Percentiles rank a stretch among this genome's conserved stretches.
Evolutionary conservation across 2,329 filamentous ascomycete species (phyloP).

Genomic region (Monilinia aucupariae): DNA sequence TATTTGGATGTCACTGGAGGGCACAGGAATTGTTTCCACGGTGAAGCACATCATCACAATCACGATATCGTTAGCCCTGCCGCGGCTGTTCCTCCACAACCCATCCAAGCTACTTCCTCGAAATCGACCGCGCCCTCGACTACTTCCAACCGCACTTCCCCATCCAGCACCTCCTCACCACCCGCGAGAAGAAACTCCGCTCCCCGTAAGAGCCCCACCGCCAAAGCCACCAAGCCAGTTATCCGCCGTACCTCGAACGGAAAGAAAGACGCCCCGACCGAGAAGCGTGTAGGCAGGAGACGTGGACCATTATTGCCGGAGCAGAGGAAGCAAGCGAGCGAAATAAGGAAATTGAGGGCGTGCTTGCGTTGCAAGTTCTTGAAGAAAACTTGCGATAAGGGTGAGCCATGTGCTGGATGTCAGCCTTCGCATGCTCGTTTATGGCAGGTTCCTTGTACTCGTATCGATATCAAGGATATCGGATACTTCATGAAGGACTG

Average conservation of each 20-base stretch:
- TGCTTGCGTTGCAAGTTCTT: slow-evolving; percentile 96
- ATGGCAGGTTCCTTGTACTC: slow-evolving; percentile 96
- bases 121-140: slow-evolving; percentile 53
- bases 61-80: slow-evolving; percentile 60
- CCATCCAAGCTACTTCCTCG: slow-evolving; percentile 59
- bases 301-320: slow-evolving; percentile 87
- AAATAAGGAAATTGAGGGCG: slow-evolving; percentile 90
- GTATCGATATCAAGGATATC: slow-evolving; percentile 98
- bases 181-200: slow-evolving; percentile 62
- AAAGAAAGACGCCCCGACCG: slow-evolving; percentile 71
- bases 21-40: slow-evolving; percentile 58
- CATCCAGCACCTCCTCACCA: slow-evolving; percentile 55
- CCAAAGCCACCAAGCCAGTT: slow-evolving; percentile 79
- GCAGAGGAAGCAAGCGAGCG: slow-evolving; percentile 91
- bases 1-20: slow-evolving; percentile 52
- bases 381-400: slow-evolving; percentile 98
- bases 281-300: slow-evolving; percentile 90
- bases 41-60: slow-evolving; percentile 47
- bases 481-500: slow-evolving; percentile 99
- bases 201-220: slow-evolving; percentile 54
- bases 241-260: slow-evolving; percentile 70
- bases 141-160: slow-evolving; percentile 53
- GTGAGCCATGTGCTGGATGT: slow-evolving; percentile 90
- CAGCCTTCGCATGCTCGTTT: slow-evolving; percentile 91
- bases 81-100: slow-evolving; percentile 61